These are phyloP conservation scores for Penicillium sp. DNA, from an alignment of 2,329 filamentous ascomycete genomes.

Conservation along the genomic window DNA sequence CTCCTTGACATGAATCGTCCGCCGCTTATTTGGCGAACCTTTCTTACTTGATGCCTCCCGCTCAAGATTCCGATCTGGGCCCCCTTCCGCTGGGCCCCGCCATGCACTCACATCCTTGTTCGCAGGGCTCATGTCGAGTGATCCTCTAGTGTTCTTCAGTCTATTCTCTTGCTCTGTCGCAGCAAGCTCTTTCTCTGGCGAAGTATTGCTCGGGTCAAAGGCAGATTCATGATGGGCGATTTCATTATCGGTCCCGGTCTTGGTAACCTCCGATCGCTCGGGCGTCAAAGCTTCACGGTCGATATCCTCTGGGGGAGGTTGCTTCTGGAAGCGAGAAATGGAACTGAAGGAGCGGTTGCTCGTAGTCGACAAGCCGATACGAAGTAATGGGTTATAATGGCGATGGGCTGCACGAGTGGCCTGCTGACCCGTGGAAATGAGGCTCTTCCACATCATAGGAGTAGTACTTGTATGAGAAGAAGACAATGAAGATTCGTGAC, in stretches of 20 bases:
- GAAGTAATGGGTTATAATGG: constrained; percentile 2
- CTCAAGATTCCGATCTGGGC: constrained; percentile 44
- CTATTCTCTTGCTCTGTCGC: constrained; percentile 43
- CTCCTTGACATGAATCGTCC: constrained; percentile 30
- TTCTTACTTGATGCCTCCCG: constrained; percentile 44
- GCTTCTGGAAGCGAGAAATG: constrained; percentile 13
- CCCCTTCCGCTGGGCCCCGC: constrained; percentile 49
- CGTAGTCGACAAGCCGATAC: neutral
- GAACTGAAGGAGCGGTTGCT: constrained; percentile 10
- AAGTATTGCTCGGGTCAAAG: constrained; percentile 70
- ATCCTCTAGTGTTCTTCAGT: constrained; percentile 46
- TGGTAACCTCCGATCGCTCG: constrained; percentile 67
- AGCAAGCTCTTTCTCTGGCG: constrained; percentile 62
- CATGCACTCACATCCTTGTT: constrained; percentile 62
- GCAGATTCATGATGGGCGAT: constrained; percentile 65
- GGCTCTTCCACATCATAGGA: constrained; percentile 25
- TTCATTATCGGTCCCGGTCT: constrained; percentile 67
- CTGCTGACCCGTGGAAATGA: constrained; percentile 22
- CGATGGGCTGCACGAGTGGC: constrained; percentile 9
- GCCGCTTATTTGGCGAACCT: constrained; percentile 42
- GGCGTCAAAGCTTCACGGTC: constrained; percentile 69
- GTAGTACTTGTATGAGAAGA: neutral
- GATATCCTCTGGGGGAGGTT: constrained; percentile 6
- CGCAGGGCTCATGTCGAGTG: constrained; percentile 62
- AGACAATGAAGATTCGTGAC: neutral